Evolutionary conservation across 164 flowering plant genomes (phyloP).

Genomic region (Magnolia kwangsiensis): DNA sequence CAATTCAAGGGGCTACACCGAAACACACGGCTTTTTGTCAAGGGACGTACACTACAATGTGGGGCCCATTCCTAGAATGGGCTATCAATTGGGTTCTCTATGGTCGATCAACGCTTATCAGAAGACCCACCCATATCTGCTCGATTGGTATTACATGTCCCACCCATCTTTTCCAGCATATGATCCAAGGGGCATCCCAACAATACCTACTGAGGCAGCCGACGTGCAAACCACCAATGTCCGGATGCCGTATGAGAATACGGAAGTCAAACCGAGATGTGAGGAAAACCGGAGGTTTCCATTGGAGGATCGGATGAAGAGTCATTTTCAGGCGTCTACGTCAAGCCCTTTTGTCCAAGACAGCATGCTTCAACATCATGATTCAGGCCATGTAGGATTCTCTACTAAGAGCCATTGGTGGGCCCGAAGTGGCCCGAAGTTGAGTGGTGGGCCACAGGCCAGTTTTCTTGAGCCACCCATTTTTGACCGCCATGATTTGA

Average conservation of each 20-base stretch:
- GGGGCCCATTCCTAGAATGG: constrained; percentile 19
- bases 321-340: constrained; percentile 68
- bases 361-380: constrained; percentile 51
- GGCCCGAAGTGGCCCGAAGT: constrained; percentile 46
- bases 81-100: constrained; percentile 41
- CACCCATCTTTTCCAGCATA: constrained; percentile 19
- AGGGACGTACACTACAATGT: constrained; percentile 35
- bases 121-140: constrained; percentile 63
- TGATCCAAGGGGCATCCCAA: background rate
- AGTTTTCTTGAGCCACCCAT: constrained; percentile 68
- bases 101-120: constrained; percentile 60
- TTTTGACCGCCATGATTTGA: constrained; percentile 14
- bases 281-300: constrained; percentile 44
- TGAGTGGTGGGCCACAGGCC: constrained; percentile 27
- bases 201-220: constrained; percentile 17
- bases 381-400: constrained; percentile 17
- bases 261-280: background rate
- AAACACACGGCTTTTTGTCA: constrained; percentile 26
- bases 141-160: constrained; percentile 83
- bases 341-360: constrained; percentile 54
- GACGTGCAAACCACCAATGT: constrained; percentile 28
- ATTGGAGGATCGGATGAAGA: constrained; percentile 36
- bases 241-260: constrained; percentile 30
- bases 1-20: constrained; percentile 25
- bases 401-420: constrained; percentile 69